Evolutionary conservation across 768 basidiomycete species (phyloP).

Genomic region (Russula dissimulans): DNA sequence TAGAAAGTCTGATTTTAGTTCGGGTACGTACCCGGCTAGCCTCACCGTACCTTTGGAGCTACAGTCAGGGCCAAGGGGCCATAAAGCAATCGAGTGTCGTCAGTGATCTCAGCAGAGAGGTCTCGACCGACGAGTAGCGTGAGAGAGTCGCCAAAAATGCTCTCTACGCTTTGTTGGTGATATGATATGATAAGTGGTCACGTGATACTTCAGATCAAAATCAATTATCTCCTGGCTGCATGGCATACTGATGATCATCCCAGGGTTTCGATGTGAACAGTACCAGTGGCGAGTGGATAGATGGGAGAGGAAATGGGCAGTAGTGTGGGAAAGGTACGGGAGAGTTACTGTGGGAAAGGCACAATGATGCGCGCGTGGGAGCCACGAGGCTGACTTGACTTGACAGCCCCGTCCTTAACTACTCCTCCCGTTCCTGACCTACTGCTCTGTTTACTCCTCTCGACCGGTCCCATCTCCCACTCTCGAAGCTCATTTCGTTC

Average conservation of each 20-base stretch:
- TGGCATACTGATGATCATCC: no score
- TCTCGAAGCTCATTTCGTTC: neutral
- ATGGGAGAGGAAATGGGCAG: no score
- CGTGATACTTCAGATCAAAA: no score
- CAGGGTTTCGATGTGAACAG: no score
- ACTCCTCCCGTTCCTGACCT: neutral
- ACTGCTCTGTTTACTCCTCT: neutral
- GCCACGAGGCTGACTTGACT: constrained; percentile 3
- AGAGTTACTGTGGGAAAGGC: no score
- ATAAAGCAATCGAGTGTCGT: neutral
- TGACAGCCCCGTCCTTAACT: neutral
- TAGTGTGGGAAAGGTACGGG: constrained; percentile 9
- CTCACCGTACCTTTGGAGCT: neutral
- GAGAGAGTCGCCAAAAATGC: neutral
- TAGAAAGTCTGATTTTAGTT: neutral
- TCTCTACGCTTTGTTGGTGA: neutral
- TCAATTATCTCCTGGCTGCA: no score
- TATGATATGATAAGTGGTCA: no score
- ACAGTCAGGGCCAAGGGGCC: neutral
- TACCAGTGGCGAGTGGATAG: no score
- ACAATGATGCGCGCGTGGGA: constrained; percentile 13
- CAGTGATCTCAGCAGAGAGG: neutral
- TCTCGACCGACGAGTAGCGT: neutral
- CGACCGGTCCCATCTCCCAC: neutral
- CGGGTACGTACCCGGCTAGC: neutral